A percentile compares a stretch with the other conserved stretches of the same genome.
Conservation (phyloP, 169 alveolate species). For the Plasmodium chabaudi region DNA sequence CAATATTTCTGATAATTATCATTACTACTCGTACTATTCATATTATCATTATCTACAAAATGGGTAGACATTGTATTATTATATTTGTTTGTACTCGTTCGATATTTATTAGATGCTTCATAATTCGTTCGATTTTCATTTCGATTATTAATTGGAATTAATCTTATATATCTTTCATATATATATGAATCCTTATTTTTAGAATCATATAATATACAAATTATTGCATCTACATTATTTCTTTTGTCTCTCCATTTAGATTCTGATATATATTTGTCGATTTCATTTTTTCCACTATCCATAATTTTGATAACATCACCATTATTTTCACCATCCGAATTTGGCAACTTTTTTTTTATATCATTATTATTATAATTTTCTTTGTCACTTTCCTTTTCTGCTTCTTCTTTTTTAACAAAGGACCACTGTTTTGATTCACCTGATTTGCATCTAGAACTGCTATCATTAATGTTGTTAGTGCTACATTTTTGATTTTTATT, state of each 20-base stretch:
- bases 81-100: background rate
- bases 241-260: slow-evolving; percentile 2
- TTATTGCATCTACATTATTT: slow-evolving; percentile 20
- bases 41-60: background rate
- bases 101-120: background rate
- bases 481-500: background rate
- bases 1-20: background rate
- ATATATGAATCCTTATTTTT: slow-evolving; percentile 26
- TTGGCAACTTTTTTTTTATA: background rate
- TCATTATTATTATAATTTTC: background rate
- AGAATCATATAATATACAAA: slow-evolving; percentile 67
- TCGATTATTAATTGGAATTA: slow-evolving; percentile 14
- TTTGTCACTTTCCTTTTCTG: background rate
- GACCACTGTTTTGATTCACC: background rate
- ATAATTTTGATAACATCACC: background rate
- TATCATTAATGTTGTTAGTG: background rate
- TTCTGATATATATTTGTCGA: background rate
- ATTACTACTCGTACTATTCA: background rate
- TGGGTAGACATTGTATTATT: background rate
- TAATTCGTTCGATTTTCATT: slow-evolving; percentile 1
- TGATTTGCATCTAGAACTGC: background rate
- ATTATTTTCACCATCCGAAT: background rate
- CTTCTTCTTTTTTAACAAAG: background rate
- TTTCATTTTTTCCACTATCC: background rate
- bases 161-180: slow-evolving; percentile 53